A percentile compares a stretch with the other conserved stretches of the same genome.
Conservation (phyloP, 805 yeast genomes). For the Lachancea sp. region DNA sequence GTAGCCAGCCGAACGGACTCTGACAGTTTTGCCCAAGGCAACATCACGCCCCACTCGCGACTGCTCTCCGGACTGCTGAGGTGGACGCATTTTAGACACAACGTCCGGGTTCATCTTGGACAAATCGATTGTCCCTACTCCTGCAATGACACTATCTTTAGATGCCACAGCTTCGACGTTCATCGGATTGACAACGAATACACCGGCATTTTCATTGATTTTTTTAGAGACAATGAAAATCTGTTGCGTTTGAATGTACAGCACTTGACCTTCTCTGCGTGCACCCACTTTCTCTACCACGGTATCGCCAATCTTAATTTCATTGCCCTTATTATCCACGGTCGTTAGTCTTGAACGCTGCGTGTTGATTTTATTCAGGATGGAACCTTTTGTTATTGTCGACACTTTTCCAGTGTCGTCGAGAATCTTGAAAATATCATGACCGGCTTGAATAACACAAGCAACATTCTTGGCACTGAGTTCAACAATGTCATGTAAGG, state of each 20-base stretch:
- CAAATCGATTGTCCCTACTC: conserved; percentile 49
- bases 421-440: conserved; percentile 73
- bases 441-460: conserved; percentile 83
- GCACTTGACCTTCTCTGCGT: conserved; percentile 77
- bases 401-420: conserved; percentile 75
- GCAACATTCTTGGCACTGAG: conserved; percentile 82
- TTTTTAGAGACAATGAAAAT: conserved; percentile 78
- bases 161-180: conserved; percentile 80
- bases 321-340: conserved; percentile 78
- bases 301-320: conserved; percentile 83
- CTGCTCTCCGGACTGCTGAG: conserved; percentile 46
- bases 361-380: conserved; percentile 66
- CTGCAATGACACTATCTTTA: conserved; percentile 53
- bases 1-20: conserved; percentile 83
- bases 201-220: conserved; percentile 80
- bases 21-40: conserved; percentile 75
- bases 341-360: conserved; percentile 75
- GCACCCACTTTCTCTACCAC: conserved; percentile 83
- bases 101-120: conserved; percentile 79
- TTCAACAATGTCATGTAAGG: conserved; percentile 84
- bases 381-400: conserved; percentile 71
- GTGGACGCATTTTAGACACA: conserved; percentile 44
- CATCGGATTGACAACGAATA: conserved; percentile 71
- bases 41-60: conserved; percentile 70
- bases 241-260: conserved; percentile 76